Evolutionary conservation across 768 basidiomycete genomes (phyloP), one percentile per base, ranked within the genome.

Genomic region (Imleria badia): DNA sequence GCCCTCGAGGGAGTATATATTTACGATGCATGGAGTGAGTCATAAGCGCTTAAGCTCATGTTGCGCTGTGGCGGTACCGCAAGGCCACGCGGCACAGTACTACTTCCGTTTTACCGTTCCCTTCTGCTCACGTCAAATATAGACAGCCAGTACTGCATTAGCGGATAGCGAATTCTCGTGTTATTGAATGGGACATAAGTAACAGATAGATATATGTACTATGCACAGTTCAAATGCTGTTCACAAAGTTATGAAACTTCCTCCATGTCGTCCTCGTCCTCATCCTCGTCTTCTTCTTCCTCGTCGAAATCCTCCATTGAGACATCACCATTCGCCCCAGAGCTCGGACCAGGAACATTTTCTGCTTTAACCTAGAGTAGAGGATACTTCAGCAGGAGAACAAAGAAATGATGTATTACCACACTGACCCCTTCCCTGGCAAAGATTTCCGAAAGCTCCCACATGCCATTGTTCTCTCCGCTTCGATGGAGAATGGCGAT

Each of bases 381-480:
- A 20, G 51, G 38, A 48, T 1, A 41, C 26, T 20, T 65, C n/a
- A 58, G 52, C 26, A 33, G 23, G 33, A 45, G 38, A 51, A 45
- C 31, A 52, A 14, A 31, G 38, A 13, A 36, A 45, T 15, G 26
- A 34, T 29, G 30, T 9, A 51, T 46, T 9, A 59, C 15, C 5
- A 20, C 9, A 75, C 80, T 58, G 48, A 86, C 82, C 71, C 80
- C 82, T 20, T 78, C 80, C 53, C 82, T 83, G 60, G 85, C 86
- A 70, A 81, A 91, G 59, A 81, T 85, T 47, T 85, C 83, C 62
- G 85, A 84, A 59, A 94, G 78, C 69, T 91, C 87, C 85, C 87
- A 94, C 55, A 84, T 72, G 10, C 90, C 90, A 47, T 87, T 89
- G 66, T 81, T 76, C 71, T 94, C 91, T 36, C 93, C 93, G 43